These are phyloP conservation scores for Friedmanniomyces simplex DNA, from an alignment of 495 filamentous ascomycete genomes.

Conservation along the genomic window DNA sequence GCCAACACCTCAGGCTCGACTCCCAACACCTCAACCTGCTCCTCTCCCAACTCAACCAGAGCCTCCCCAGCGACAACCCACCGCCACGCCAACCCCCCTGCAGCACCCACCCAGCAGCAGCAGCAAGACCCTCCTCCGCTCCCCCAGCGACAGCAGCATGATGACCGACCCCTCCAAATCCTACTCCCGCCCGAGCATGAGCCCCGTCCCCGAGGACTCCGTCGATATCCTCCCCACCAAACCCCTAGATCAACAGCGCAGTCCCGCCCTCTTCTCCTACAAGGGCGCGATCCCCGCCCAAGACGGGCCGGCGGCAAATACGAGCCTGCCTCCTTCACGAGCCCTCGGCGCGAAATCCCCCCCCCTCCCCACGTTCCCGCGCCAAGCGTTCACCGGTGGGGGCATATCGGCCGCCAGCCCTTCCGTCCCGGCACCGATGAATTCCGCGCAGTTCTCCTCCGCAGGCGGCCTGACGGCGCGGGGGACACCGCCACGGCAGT, in stretches of 20 bases:
- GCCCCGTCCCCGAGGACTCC: slow-evolving; percentile 5
- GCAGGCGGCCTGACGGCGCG: background rate
- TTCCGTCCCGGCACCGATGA: background rate
- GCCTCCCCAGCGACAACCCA: no score
- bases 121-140: no score
- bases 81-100: no score
- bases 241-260: background rate
- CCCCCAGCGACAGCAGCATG: background rate
- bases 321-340: background rate
- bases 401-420: background rate
- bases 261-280: slow-evolving; percentile 5
- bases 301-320: slow-evolving; percentile 2
- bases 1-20: no score
- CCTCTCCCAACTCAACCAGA: no score
- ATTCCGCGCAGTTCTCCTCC: slow-evolving; percentile 1
- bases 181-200: background rate
- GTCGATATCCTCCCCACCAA: background rate
- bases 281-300: slow-evolving; percentile 2
- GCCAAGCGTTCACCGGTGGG: background rate
- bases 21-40: no score
- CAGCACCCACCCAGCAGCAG: no score
- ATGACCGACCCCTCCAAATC: background rate
- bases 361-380: background rate
- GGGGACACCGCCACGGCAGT: background rate
- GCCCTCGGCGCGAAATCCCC: slow-evolving; percentile 1